phyloP scores from a whole-genome alignment of 345 rosid species.

The Noccaea bulbosa region DNA sequence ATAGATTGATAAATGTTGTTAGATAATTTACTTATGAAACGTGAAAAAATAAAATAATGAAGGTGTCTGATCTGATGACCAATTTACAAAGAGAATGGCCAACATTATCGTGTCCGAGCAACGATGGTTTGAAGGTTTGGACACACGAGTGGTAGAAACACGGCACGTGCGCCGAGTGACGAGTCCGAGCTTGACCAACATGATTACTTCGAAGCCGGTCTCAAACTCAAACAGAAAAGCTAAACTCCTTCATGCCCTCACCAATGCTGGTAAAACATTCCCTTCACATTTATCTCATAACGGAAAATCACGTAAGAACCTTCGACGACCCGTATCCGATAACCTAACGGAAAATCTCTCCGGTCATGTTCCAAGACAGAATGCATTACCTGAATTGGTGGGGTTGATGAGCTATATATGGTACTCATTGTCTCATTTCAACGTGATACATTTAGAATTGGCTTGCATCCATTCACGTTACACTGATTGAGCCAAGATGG shows the following conservation, averaged over 20 bases:
- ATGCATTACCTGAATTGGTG: too few relatives aligned
- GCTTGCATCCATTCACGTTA: too few relatives aligned
- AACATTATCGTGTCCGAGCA: slow-evolving; percentile 76
- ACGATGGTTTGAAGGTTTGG: slow-evolving; percentile 74
- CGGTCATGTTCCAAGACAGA: too few relatives aligned
- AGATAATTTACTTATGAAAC: not conserved
- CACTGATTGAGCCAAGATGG: too few relatives aligned
- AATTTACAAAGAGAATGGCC: slow-evolving; percentile 71
- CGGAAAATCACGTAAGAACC: too few relatives aligned
- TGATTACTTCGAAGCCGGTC: slow-evolving; percentile 75
- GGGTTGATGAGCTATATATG: too few relatives aligned
- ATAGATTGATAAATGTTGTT: not conserved
- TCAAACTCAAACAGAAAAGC: slow-evolving; percentile 64
- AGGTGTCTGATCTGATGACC: slow-evolving; percentile 67
- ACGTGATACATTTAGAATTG: too few relatives aligned
- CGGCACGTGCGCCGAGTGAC: slow-evolving; percentile 78
- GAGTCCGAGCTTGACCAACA: slow-evolving; percentile 83
- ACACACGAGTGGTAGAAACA: slow-evolving; percentile 94
- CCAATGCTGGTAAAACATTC: slow-evolving; percentile 51
- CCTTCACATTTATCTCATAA: not conserved
- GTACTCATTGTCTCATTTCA: too few relatives aligned
- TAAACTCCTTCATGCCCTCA: slow-evolving; percentile 67
- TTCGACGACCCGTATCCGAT: too few relatives aligned
- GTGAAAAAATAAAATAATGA: slow-evolving; percentile 2
- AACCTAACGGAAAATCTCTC: too few relatives aligned